These are phyloP conservation scores for Fusarium irregulare DNA, from an alignment of 2,329 filamentous ascomycete species.

Conservation along the genomic window DNA sequence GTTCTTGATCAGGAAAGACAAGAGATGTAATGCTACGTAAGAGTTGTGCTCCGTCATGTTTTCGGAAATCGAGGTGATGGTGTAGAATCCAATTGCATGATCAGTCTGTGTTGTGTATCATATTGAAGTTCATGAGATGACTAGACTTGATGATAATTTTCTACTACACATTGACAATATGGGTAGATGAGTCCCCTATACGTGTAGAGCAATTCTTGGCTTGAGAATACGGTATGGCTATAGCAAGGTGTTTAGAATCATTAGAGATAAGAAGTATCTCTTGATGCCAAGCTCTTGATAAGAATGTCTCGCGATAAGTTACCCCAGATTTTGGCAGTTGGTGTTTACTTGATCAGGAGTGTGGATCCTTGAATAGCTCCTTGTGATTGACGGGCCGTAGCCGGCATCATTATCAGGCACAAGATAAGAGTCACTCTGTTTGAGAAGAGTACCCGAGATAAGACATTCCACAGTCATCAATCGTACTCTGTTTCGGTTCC, in stretches of 20 bases:
- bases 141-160: background rate
- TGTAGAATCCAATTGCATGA: background rate
- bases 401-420: constrained; percentile 18
- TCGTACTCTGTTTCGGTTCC: no score
- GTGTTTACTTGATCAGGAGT: constrained; percentile 27
- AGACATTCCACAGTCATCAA: background rate
- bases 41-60: background rate
- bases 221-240: no score
- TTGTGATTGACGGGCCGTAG: constrained; percentile 25
- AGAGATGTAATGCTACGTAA: background rate
- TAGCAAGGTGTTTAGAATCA: background rate
- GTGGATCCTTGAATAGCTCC: constrained; percentile 26
- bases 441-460: background rate
- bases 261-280: background rate
- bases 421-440: constrained; percentile 7
- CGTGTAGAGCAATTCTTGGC: no score
- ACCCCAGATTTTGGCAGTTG: constrained; percentile 27
- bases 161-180: no score
- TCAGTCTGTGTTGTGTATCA: background rate
- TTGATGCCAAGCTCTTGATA: constrained; percentile 15
- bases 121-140: background rate
- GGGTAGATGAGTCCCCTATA: no score
- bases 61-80: background rate
- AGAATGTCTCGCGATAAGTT: constrained; percentile 14
- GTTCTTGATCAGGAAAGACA: background rate